Conservation (phyloP, 441 rosid genomes). For the Gossypium gossypioides region DNA sequence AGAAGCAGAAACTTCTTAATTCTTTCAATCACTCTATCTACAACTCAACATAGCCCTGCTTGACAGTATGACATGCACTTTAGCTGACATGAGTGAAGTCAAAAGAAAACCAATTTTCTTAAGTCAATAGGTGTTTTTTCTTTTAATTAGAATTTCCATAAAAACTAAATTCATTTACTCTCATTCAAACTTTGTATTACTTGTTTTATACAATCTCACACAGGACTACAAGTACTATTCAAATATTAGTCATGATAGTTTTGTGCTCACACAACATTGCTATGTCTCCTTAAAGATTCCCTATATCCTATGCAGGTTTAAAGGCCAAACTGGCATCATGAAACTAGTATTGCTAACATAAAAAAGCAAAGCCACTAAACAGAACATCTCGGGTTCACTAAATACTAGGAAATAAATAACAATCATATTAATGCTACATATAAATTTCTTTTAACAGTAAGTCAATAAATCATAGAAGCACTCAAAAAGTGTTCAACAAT, state of each 20-base stretch:
- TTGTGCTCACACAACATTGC: neutral
- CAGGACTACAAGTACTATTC: neutral
- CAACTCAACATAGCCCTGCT: neutral
- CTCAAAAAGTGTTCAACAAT: neutral
- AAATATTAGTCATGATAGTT: neutral
- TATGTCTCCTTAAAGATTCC: neutral
- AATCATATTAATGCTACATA: neutral
- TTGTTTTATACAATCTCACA: neutral
- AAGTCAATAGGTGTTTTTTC: neutral
- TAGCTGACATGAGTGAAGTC: neutral
- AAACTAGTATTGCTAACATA: neutral
- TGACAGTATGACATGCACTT: neutral
- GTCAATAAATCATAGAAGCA: neutral
- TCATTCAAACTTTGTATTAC: neutral
- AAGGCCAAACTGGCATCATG: neutral
- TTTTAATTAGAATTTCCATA: neutral
- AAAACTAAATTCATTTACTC: neutral
- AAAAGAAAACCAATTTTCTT: neutral
- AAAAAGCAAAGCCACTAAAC: neutral
- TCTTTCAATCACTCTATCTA: neutral
- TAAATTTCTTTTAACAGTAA: neutral
- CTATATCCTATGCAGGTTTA: neutral
- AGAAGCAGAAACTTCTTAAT: neutral
- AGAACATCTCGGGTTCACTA: neutral
- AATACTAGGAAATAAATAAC: neutral